Percentiles rank a stretch among this genome's conserved stretches.
phyloP scores from a whole-genome alignment of 352 stramenopile species.

The Phytopythium ostracodes region DNA sequence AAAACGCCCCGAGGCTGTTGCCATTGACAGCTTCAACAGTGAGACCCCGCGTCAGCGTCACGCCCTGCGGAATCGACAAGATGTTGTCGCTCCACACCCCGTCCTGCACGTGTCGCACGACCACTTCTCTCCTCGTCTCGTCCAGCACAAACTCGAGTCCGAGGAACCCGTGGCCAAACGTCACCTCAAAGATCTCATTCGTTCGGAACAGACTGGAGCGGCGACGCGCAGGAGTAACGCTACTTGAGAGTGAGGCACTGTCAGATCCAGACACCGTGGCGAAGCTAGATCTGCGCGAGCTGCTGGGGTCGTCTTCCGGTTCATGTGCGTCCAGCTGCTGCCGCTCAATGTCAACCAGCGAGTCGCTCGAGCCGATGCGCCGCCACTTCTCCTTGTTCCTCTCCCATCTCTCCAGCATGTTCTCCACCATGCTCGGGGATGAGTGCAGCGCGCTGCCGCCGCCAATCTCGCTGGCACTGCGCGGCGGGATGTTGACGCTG shows the following conservation, averaged over 20 bases:
- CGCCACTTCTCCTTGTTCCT: constrained; percentile 58
- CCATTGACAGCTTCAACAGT: constrained; percentile 68
- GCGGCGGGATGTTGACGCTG: constrained; percentile 68
- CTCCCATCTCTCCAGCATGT: constrained; percentile 54
- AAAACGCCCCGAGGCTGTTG: constrained; percentile 20
- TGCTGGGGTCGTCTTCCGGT: background rate
- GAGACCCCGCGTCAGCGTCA: constrained; percentile 43
- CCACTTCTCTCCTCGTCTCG: constrained; percentile 37
- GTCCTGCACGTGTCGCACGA: constrained; percentile 57
- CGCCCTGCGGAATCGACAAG: constrained; percentile 36
- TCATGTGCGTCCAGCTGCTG: constrained; percentile 18
- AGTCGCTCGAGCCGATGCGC: constrained; percentile 16
- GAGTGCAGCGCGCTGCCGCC: constrained; percentile 23
- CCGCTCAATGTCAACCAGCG: constrained; percentile 10
- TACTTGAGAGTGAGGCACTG: background rate
- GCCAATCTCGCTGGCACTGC: constrained; percentile 14
- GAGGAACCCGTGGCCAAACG: constrained; percentile 66
- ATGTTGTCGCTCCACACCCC: constrained; percentile 29
- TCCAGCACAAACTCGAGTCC: constrained; percentile 73
- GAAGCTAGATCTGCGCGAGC: background rate
- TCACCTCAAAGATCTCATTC: constrained; percentile 61
- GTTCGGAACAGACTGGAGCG: constrained; percentile 5
- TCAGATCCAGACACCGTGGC: background rate
- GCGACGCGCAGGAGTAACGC: background rate
- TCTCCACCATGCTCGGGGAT: constrained; percentile 32